phyloP scores from a whole-genome alignment of 768 basidiomycete species.

The Floccularia luteovirens region DNA sequence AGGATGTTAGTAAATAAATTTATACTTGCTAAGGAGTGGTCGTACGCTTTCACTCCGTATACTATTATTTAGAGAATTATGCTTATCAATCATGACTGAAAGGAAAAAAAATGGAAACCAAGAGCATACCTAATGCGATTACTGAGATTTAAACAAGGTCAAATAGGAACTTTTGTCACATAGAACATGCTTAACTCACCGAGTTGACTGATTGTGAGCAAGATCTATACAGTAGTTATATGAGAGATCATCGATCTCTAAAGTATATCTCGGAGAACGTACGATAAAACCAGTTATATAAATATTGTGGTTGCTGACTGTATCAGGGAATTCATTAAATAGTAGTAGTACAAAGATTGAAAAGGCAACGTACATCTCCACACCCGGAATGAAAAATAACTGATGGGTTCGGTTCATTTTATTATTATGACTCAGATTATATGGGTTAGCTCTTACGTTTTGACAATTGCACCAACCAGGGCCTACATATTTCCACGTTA shows the following conservation, averaged over 20 bases:
- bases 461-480: conserved; percentile 51
- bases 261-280: conserved; percentile 13
- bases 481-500: conserved; percentile 24
- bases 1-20: background rate
- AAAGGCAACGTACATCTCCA: conserved; percentile 54
- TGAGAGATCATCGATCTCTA: background rate
- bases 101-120: background rate
- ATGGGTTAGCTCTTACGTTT: conserved; percentile 26
- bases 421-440: background rate
- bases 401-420: conserved; percentile 12
- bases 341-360: background rate
- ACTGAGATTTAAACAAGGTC: background rate
- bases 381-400: conserved; percentile 52
- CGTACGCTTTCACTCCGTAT: conserved; percentile 42
- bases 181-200: conserved; percentile 19
- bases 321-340: conserved; percentile 1
- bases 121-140: background rate
- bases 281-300: conserved; percentile 48
- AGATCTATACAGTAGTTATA: conserved; percentile 22
- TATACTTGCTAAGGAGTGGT: background rate
- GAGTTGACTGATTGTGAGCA: conserved; percentile 42
- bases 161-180: background rate
- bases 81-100: background rate
- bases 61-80: conserved; percentile 16
- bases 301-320: conserved; percentile 53